Conservation (phyloP, 2,329 filamentous ascomycete species). For the Trichophaea hybrida region DNA sequence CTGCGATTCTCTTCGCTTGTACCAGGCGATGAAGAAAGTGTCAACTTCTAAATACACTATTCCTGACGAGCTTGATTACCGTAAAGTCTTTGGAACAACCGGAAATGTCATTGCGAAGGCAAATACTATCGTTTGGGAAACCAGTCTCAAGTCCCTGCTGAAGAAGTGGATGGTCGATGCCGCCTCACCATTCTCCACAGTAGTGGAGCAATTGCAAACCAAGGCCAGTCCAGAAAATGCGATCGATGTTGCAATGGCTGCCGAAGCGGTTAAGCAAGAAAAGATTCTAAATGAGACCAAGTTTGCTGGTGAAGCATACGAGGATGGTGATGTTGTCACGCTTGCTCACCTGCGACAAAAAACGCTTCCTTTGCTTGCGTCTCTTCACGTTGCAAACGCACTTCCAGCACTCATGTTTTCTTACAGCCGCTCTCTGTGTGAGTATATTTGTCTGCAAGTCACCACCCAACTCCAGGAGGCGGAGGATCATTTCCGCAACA, state of each 20-base stretch:
- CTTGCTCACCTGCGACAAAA: neutral
- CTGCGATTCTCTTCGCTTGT: constrained; percentile 53
- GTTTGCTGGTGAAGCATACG: neutral
- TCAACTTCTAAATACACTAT: constrained; percentile 41
- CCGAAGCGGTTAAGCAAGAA: no score
- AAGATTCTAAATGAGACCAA: no score
- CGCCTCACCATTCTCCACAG: constrained; percentile 39
- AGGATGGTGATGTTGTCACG: neutral
- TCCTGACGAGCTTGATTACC: constrained; percentile 35
- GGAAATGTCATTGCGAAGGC: constrained; percentile 46
- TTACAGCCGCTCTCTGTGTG: constrained; percentile 54
- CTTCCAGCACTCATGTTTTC: constrained; percentile 66
- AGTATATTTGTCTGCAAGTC: constrained; percentile 41
- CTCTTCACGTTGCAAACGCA: constrained; percentile 48
- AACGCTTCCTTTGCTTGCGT: constrained; percentile 44
- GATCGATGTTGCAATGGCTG: no score
- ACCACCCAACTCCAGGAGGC: constrained; percentile 40
- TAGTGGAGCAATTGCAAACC: constrained; percentile 29
- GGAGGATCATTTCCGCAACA: constrained; percentile 44
- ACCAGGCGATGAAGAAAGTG: constrained; percentile 47
- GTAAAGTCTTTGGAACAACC: constrained; percentile 31
- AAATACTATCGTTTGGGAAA: constrained; percentile 53
- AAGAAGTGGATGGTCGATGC: constrained; percentile 45
- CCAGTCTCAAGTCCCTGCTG: constrained; percentile 44
- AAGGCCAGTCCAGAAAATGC: constrained; percentile 12